Evolutionary conservation across 2,329 filamentous ascomycete genomes (phyloP), one percentile per base, ranked within the genome.

Genomic region (Aspergillus quadricinctus): DNA sequence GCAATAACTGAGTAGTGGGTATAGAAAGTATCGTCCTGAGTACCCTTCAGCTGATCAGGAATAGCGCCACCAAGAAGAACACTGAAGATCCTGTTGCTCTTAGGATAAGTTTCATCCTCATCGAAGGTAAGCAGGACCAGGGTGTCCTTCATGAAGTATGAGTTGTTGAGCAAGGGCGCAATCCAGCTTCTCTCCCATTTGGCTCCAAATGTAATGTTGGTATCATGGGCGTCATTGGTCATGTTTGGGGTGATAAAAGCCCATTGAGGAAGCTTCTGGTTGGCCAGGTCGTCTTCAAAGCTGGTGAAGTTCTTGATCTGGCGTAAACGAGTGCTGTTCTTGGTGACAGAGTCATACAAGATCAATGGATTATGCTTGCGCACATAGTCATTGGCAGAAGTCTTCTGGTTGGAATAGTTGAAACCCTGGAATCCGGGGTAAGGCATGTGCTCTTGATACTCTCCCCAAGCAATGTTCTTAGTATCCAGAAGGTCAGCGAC

Each of bases 111-210:
- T 64, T 88, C 82, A 72, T 87, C 90, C 76, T 94, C 90, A 62
- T 95, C 90, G 66, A 90, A 94, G n/a, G 86, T 92, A 59, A 94
- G 73, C 5, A 93, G 77, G n/a, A 94, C 82, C 1, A 93, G 81
- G 0, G 89, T 93, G 66, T 88, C 84, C 41, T 88, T 77, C 83
- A 88, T 89, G 75, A 94, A 93, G 62, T 87, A 82, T 49, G 78
- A 74, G 75, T 94, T 81, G 29, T 80, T 71, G 7, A 94, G 78
- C 10, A 94, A 84, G 0, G 88, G 87, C 56, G 83, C 81, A 2
- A 94, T 74, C 75, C 92, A 92, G 45, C 68, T 75, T 43, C 84
- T 81, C 19, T 84, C 83, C 88, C 89, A 94, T 19, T 74, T 66
- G 2, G 87, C 88, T 4, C 88, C 88, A 27, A 83, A 81, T 3